Evolutionary conservation across 192 early-diverging fungal genomes (phyloP).

Genomic region (Geranomyces michiganensis): DNA sequence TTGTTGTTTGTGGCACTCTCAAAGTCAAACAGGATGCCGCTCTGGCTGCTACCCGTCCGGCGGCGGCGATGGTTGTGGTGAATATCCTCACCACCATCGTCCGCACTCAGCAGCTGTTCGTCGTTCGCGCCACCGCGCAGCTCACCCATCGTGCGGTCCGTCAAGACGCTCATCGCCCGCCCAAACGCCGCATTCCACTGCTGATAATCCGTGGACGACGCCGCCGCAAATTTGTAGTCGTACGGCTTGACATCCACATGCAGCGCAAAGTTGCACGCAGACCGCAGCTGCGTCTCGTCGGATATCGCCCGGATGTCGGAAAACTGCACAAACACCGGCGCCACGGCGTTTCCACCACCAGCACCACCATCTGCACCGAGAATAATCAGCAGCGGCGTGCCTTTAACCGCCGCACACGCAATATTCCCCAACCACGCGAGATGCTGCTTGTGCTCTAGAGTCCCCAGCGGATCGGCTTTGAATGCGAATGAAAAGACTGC

Average conservation of each 20-base stretch:
- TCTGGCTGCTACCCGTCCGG: not conserved
- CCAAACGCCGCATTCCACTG: conserved; percentile 29
- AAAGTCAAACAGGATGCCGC: conserved; percentile 10
- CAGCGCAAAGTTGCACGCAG: conserved; percentile 40
- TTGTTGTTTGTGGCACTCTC: not conserved
- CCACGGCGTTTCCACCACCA: not conserved
- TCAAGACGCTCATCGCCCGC: conserved; percentile 20
- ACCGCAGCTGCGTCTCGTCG: conserved; percentile 23
- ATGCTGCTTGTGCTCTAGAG: not conserved
- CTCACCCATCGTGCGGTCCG: conserved; percentile 21
- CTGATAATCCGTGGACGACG: conserved; percentile 31
- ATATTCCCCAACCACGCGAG: conserved; percentile 26
- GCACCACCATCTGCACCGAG: not conserved
- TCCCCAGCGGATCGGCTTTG: conserved; percentile 5
- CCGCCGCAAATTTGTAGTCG: conserved; percentile 23
- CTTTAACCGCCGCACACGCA: conserved; percentile 23
- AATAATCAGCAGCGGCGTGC: conserved; percentile 26
- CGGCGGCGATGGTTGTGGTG: no score
- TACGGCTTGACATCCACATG: conserved; percentile 24
- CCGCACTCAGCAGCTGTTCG: not conserved
- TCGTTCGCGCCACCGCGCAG: not conserved
- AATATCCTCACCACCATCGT: not conserved
- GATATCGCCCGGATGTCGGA: conserved; percentile 28
- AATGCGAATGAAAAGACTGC: conserved; percentile 17
- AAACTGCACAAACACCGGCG: conserved; percentile 34